A percentile compares a stretch with the other conserved stretches of the same genome.
These are phyloP conservation scores for Vishniacozyma victoriae DNA, from an alignment of 768 basidiomycete species.

Conservation along the genomic window DNA sequence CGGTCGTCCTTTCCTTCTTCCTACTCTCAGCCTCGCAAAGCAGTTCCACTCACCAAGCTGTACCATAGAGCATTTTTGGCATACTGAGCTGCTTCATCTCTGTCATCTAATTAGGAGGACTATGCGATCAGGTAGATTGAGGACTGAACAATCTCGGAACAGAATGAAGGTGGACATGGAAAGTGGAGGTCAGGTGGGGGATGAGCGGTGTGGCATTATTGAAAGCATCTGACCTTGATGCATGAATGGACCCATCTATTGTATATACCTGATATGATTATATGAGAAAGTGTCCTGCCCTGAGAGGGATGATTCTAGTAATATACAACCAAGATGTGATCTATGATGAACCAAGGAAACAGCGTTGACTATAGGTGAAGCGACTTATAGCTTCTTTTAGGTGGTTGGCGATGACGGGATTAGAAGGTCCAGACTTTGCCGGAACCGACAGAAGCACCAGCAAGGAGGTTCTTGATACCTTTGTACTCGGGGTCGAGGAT, in stretches of 20 bases:
- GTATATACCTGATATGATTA: no score
- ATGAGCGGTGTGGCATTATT: no score
- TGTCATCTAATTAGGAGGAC: neutral
- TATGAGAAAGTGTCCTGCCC: no score
- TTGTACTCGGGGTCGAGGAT: neutral
- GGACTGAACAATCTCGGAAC: neutral
- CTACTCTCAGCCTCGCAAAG: slow-evolving; percentile 47
- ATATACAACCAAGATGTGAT: no score
- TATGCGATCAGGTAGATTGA: neutral
- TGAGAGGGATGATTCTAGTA: no score
- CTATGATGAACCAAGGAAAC: no score
- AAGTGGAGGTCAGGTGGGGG: neutral
- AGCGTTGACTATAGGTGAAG: no score
- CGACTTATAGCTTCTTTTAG: no score
- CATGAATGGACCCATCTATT: no score
- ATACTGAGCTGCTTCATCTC: slow-evolving; percentile 7
- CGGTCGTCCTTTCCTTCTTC: slow-evolving; percentile 69
- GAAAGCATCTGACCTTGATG: no score
- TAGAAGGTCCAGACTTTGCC: slow-evolving; percentile 1
- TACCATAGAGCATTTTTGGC: slow-evolving; percentile 50
- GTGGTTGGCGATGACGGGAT: no score
- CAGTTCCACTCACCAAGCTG: slow-evolving; percentile 46
- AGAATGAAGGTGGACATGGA: neutral
- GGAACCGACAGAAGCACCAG: neutral
- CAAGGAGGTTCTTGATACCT: neutral